These are phyloP conservation scores for Aureobasidium melanogenum DNA, from an alignment of 2,329 filamentous ascomycete species.

Conservation along the genomic window DNA sequence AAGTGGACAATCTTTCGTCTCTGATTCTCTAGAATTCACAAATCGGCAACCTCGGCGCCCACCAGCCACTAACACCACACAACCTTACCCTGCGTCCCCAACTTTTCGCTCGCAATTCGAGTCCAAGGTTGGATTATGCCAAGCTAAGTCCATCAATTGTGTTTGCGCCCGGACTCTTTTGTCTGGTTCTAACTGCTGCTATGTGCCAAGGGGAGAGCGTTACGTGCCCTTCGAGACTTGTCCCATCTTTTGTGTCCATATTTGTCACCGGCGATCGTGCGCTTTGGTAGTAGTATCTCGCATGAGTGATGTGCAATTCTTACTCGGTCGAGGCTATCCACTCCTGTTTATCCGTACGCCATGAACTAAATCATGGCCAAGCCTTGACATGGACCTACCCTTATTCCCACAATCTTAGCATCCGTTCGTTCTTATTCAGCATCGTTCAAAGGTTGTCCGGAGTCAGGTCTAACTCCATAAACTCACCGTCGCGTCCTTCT, in stretches of 20 bases:
- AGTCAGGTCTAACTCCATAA: slow-evolving; percentile 4
- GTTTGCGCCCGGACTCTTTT: slow-evolving; percentile 4
- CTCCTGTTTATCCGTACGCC: neutral
- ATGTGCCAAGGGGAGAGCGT: slow-evolving; percentile 10
- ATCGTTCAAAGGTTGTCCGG: neutral
- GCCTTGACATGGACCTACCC: neutral
- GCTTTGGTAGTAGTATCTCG: neutral
- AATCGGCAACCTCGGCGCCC: neutral
- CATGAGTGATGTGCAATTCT: neutral
- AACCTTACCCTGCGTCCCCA: neutral
- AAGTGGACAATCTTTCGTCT: neutral
- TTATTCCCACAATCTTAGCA: slow-evolving; percentile 10
- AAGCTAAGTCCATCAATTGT: neutral
- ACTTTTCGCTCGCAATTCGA: neutral
- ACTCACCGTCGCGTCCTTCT: slow-evolving; percentile 2
- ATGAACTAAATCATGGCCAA: slow-evolving; percentile 3
- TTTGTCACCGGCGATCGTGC: slow-evolving; percentile 11
- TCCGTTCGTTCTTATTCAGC: slow-evolving; percentile 4
- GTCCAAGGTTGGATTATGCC: neutral
- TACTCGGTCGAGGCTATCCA: neutral
- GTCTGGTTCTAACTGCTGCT: neutral
- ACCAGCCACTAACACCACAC: neutral
- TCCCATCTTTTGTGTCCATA: slow-evolving; percentile 5
- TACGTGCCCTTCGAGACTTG: slow-evolving; percentile 1
- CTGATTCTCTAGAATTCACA: neutral